These are phyloP conservation scores for Pseudocercospora cruenta DNA, from an alignment of 2,329 filamentous ascomycete genomes.

Conservation along the genomic window DNA sequence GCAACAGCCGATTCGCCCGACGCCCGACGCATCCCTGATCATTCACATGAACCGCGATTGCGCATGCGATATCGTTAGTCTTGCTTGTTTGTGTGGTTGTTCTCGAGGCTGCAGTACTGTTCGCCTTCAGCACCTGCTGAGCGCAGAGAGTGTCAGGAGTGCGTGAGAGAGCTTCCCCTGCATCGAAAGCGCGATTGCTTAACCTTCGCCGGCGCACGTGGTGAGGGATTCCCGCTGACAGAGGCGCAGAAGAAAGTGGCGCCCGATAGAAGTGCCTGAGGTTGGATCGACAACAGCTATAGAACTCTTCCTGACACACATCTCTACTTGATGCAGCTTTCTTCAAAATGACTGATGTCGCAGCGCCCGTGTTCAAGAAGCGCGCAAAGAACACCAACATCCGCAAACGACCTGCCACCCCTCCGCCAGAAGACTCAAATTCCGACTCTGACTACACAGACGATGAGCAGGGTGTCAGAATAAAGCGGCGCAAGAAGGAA, in stretches of 20 bases:
- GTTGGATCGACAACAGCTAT: too few relatives aligned
- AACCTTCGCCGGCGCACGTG: too few relatives aligned
- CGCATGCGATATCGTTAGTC: neutral
- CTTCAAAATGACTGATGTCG: constrained; percentile 38
- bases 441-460: constrained; percentile 71
- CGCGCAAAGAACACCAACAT: constrained; percentile 74
- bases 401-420: constrained; percentile 79
- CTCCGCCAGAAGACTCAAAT: constrained; percentile 65
- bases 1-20: neutral
- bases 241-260: too few relatives aligned
- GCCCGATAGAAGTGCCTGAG: too few relatives aligned
- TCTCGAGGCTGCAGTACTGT: neutral
- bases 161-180: too few relatives aligned
- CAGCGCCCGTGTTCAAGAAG: constrained; percentile 77
- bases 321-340: neutral
- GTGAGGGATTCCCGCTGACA: too few relatives aligned
- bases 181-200: too few relatives aligned
- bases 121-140: too few relatives aligned
- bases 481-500: constrained; percentile 78
- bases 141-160: too few relatives aligned
- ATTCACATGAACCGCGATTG: neutral
- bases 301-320: neutral
- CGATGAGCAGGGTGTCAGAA: constrained; percentile 72
- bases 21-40: neutral
- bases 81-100: neutral